Percentiles rank a stretch among this genome's conserved stretches.
Conservation (phyloP, 768 basidiomycete genomes). For the Saitozyma podzolica region DNA sequence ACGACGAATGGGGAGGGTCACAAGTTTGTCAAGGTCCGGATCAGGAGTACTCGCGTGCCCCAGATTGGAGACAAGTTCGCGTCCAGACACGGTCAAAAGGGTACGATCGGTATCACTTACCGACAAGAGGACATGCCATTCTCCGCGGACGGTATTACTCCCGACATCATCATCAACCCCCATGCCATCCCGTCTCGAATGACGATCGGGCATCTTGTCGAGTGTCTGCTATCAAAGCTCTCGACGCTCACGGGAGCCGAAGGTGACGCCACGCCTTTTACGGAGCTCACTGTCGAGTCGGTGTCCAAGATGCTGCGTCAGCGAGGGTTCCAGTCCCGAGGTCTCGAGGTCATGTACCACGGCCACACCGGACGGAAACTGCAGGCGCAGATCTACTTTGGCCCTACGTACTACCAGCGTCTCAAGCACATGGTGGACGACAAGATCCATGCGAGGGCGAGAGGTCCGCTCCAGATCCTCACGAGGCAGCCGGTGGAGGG, state of each 20-base stretch:
- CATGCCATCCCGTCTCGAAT: constrained; percentile 99
- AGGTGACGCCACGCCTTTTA: constrained; percentile 98
- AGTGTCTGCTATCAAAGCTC: constrained; percentile 93
- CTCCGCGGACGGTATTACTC: constrained; percentile 92
- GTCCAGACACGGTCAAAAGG: constrained; percentile 98
- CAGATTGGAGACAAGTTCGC: constrained; percentile 99
- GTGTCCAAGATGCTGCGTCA: constrained; percentile 88
- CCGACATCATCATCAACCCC: constrained; percentile 97
- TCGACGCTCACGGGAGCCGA: constrained; percentile 95
- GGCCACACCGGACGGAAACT: constrained; percentile 98
- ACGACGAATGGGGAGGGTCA: constrained; percentile 94
- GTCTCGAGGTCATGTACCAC: constrained; percentile 97
- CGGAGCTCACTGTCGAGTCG: constrained; percentile 93
- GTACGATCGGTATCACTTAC: constrained; percentile 98
- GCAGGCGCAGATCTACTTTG: constrained; percentile 96
- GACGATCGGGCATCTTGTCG: constrained; percentile 99
- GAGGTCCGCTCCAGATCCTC: constrained; percentile 96
- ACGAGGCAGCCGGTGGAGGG: constrained; percentile 98
- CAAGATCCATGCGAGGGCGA: constrained; percentile 96
- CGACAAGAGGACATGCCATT: constrained; percentile 99
- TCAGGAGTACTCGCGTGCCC: constrained; percentile 91
- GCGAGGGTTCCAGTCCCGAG: constrained; percentile 94
- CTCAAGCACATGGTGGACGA: constrained; percentile 99
- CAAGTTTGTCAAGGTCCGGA: constrained; percentile 97
- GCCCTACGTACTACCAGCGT: constrained; percentile 98